Conservation (phyloP, 345 rosid genomes). For the Lepidium didymum region DNA sequence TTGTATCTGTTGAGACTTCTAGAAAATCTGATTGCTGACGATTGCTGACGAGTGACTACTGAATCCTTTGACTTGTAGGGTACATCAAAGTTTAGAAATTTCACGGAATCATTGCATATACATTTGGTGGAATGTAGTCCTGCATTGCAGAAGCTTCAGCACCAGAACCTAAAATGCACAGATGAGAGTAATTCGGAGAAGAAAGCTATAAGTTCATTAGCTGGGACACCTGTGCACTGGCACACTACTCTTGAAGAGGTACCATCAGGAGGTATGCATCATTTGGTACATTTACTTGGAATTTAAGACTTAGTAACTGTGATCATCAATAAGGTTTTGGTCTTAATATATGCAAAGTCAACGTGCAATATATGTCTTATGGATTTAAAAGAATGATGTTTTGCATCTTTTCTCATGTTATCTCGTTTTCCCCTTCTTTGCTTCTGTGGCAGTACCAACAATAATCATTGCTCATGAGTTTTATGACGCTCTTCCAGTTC, state of each 20-base stretch:
- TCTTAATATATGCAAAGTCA: neutral
- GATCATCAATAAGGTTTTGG: neutral
- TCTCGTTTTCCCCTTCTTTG: conserved; percentile 5
- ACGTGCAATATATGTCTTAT: neutral
- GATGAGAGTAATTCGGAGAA: conserved; percentile 38
- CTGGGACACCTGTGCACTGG: conserved; percentile 71
- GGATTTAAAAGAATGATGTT: neutral
- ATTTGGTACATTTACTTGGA: conserved; percentile 8
- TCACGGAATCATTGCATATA: conserved; percentile 70
- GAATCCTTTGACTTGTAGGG: conserved; percentile 43
- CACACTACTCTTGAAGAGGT: conserved; percentile 73
- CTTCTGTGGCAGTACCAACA: conserved; percentile 55
- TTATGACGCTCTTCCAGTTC: conserved; percentile 91
- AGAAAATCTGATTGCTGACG: neutral
- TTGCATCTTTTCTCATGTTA: conserved; percentile 1
- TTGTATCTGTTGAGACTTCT: neutral
- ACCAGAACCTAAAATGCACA: conserved; percentile 51
- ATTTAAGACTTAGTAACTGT: neutral
- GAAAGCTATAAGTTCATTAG: conserved; percentile 43
- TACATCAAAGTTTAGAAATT: conserved; percentile 58
- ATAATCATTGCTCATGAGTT: conserved; percentile 90
- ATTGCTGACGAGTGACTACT: neutral
- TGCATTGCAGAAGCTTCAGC: conserved; percentile 63
- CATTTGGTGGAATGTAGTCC: conserved; percentile 96
- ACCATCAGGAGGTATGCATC: conserved; percentile 71